Base-by-base conservation (phyloP, 2,329 filamentous ascomycete genomes). In the Pseudogymnoascus sp. region DNA sequence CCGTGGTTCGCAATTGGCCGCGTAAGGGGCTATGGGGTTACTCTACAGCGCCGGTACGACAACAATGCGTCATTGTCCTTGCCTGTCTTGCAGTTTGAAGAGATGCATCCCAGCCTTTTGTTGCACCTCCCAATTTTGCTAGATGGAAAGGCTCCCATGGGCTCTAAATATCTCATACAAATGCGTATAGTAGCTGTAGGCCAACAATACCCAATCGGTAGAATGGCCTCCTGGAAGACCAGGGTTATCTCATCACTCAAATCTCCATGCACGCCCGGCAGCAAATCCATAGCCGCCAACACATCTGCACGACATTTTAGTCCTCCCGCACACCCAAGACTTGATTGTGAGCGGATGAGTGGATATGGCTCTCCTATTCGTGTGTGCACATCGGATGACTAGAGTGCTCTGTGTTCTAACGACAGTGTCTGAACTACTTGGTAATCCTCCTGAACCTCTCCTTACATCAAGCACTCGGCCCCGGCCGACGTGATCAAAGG, bases 61-160 rank as follows among this genome's bases (percentile, higher is more conserved):
- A 62, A 61, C 31, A 58, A 63, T 58, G 64, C 33, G 31, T 67
- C 62, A 8, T 68, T 67, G 10, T 16, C 35, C 5, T 31, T n/a
- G 35, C 58, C 41, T 66, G n/a, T 62, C 64, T 4, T 66, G 65
- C 68, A 71, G 69, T 68, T 68, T 68, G 66, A 68, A 68, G 71
- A 72, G 71, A 68, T 67, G 68, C 66, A 64, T 69, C 65, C 67
- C 65, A 69, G 67, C 69, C 67, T 65, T 65, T 63, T 66, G 63
- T 63, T 64, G 63, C 63, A 55, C 49, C 49, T 55, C 49, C 49
- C 26, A 55, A 55, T 55, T 55, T 55, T 26, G 49, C 19, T 26
- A 55, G 49, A 55, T 55, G 19, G 45, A 33, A 55, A 55, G 49
- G 26, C 49, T 33, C 29, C 8, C 49, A 2, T n/a, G 10, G 49